Percentiles rank a stretch among this genome's conserved stretches.
These are phyloP conservation scores for Sporothrix phasma DNA, from an alignment of 2,329 filamentous ascomycete genomes.

Conservation along the genomic window DNA sequence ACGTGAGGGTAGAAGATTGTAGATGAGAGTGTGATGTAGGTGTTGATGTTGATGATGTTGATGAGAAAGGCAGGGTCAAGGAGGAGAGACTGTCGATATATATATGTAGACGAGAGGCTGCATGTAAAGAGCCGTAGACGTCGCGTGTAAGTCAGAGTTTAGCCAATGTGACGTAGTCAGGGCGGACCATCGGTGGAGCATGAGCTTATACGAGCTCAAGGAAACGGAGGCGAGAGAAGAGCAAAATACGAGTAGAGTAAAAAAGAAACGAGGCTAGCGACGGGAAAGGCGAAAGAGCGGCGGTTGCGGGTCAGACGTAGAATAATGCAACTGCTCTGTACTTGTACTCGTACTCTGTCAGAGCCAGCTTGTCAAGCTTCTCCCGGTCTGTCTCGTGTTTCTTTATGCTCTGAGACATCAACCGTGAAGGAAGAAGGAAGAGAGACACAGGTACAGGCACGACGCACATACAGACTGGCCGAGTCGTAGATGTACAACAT, in stretches of 20 bases:
- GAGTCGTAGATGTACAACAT: background rate
- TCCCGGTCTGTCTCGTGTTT: background rate
- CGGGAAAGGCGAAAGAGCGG: background rate
- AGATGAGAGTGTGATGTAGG: background rate
- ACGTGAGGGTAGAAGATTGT: background rate
- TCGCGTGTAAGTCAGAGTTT: background rate
- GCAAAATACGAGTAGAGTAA: background rate
- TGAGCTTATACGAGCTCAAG: background rate
- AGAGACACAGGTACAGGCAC: background rate
- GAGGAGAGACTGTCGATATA: background rate
- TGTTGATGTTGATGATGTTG: background rate
- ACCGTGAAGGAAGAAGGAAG: background rate
- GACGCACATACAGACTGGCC: background rate
- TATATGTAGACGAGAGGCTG: background rate
- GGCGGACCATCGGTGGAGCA: background rate
- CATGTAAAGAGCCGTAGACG: background rate
- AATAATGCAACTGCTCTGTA: too few relatives aligned
- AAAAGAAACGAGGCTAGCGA: background rate
- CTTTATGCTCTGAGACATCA: background rate
- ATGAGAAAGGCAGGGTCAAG: background rate
- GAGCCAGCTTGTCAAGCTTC: too few relatives aligned
- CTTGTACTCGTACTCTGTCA: too few relatives aligned
- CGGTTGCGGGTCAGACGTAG: too few relatives aligned
- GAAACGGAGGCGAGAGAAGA: background rate
- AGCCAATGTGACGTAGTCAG: background rate